Evolutionary conservation across 371 early-diverging fungal genomes (phyloP).

Genomic region (Rhizopus microsporus): DNA sequence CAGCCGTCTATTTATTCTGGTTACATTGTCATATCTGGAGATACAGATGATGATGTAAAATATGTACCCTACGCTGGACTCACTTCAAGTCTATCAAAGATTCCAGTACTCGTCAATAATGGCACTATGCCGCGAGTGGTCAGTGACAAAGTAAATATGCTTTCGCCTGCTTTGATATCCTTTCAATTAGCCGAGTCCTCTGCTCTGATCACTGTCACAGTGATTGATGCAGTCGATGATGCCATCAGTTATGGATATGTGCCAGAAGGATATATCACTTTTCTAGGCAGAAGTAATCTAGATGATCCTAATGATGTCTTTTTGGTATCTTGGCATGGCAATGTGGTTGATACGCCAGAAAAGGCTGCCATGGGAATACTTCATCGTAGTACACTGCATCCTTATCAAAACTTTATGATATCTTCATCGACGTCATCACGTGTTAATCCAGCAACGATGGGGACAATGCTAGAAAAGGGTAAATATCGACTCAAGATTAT

Average conservation of each 20-base stretch:
- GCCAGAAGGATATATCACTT: constrained; percentile 38
- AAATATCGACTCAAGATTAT: constrained; percentile 34
- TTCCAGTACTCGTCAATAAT: constrained; percentile 41
- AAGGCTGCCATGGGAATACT: constrained; percentile 13
- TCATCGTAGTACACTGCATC: neutral
- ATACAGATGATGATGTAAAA: constrained; percentile 11
- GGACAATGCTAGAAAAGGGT: constrained; percentile 24
- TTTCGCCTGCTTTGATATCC: constrained; percentile 22
- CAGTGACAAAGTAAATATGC: constrained; percentile 2
- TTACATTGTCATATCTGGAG: constrained; percentile 28
- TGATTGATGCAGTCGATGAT: constrained; percentile 23
- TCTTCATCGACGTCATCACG: neutral
- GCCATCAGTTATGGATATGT: constrained; percentile 24
- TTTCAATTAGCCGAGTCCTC: constrained; percentile 34
- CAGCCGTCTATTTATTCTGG: constrained; percentile 45
- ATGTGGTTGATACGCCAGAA: constrained; percentile 29
- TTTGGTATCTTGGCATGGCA: constrained; percentile 36
- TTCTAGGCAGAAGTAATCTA: constrained; percentile 31
- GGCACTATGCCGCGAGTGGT: constrained; percentile 33
- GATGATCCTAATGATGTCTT: constrained; percentile 28
- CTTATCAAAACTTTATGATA: neutral
- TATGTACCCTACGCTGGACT: constrained; percentile 50
- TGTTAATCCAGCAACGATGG: constrained; percentile 1
- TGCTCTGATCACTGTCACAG: constrained; percentile 27
- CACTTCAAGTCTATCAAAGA: constrained; percentile 20